Base-by-base conservation (phyloP, 495 filamentous ascomycete genomes). In the Aspergillus diversus region DNA sequence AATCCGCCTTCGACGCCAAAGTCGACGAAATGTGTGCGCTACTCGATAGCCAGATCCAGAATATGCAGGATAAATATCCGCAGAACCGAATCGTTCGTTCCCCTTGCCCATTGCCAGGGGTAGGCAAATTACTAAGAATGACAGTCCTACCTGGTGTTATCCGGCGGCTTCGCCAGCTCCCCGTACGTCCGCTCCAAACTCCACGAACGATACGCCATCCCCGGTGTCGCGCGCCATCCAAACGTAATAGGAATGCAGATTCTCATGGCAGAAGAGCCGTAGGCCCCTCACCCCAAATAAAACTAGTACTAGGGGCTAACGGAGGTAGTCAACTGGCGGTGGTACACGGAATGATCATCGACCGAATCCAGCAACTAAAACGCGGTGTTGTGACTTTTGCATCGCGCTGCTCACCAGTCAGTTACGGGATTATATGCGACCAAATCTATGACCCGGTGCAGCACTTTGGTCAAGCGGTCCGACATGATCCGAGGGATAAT, bases 121-220 rank as follows among this genome's bases (percentile, higher is more conserved):
- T n/a, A n/a, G n/a, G n/a, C n/a, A n/a, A n/a, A n/a, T n/a, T n/a
- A n/a, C n/a, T n/a, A n/a, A n/a, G n/a, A n/a, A n/a, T n/a, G n/a
- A n/a, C n/a, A n/a, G 60, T 57, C 60, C 1, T 63, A 87, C 59
- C 73, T 89, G 34, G 78, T 90, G 5, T 74, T 90, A 7, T 89
- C 86, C 0, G 87, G 87, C 5, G 87, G 87, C 3, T 81, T 89
- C 5, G 86, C 87, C 12, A 88, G 86, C 66, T 89, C 86, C 0
- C 73, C 80, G n/a, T 89, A 90, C 63, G 79, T 90, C 4, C 69
- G 76, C 39, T 69, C 80, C 43, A 65, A 75, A 7, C 73, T 86
- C 8, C 60, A 79, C 31, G 66, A 80, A 7, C 69, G 70, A 31
- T 83, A 80, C 63, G 71, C 63, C 12, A 66, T 63, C 6, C 65